Evolutionary conservation across 192 early-diverging fungal species (phyloP).

Genomic region (Phlyctochytrium planicorne): DNA sequence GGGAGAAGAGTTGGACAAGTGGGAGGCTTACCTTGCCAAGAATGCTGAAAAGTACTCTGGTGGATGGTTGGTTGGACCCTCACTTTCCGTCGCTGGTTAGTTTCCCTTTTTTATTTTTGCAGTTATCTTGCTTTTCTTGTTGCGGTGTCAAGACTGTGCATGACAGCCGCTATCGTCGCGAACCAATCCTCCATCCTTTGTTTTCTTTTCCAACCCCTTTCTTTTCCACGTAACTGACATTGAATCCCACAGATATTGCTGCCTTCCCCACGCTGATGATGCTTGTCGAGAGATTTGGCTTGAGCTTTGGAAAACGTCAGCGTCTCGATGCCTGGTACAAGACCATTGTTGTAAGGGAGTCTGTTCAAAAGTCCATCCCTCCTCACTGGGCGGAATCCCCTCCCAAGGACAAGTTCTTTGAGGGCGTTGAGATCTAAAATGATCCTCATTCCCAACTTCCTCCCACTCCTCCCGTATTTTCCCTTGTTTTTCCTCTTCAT

Average conservation of each 20-base stretch:
- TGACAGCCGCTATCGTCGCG: no score
- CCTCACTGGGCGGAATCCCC: slow-evolving; percentile 5
- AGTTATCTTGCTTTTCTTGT: no score
- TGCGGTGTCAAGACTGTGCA: no score
- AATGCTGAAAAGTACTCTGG: background rate
- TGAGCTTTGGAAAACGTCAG: background rate
- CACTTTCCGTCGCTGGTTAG: background rate
- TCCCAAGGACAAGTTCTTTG: background rate
- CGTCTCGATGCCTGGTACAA: slow-evolving; percentile 6
- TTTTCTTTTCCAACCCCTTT: background rate
- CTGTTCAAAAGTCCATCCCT: background rate
- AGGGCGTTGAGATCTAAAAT: background rate
- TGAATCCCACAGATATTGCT: background rate
- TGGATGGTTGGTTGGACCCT: background rate
- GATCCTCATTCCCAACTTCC: no score
- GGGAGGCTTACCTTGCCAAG: background rate
- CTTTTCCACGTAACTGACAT: no score
- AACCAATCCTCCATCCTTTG: no score
- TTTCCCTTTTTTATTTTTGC: background rate
- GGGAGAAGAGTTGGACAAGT: background rate
- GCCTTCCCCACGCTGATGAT: background rate
- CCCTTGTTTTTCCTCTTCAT: no score
- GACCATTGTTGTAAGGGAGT: background rate
- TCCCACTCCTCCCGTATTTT: no score
- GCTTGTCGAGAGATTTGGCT: background rate